These are phyloP conservation scores for Alopecurus myosuroides DNA, from an alignment of 176 grass and related monocot species.

Conservation along the genomic window DNA sequence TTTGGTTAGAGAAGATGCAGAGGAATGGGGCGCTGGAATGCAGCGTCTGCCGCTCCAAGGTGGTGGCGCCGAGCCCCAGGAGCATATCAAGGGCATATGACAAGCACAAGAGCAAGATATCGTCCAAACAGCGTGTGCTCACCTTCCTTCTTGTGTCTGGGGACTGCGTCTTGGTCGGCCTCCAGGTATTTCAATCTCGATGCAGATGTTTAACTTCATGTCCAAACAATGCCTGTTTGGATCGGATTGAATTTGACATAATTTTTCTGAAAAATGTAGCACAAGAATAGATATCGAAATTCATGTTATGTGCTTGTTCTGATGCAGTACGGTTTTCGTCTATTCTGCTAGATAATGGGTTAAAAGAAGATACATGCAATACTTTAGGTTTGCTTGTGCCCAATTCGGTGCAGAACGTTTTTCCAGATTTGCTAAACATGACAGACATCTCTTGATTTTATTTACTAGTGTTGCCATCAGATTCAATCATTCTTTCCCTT, in stretches of 20 bases:
- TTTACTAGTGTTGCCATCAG: neutral
- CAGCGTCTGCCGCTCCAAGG: constrained; percentile 71
- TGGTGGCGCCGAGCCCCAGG: constrained; percentile 62
- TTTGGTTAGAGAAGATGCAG: constrained; percentile 51
- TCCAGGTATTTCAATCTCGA: constrained; percentile 55
- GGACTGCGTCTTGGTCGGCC: constrained; percentile 85
- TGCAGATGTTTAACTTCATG: neutral
- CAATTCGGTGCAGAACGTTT: neutral
- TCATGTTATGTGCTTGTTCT: neutral
- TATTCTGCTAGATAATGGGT: neutral
- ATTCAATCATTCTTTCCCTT: neutral
- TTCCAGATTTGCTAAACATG: neutral
- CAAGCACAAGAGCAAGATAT: constrained; percentile 82
- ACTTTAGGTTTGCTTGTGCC: neutral
- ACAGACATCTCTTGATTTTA: neutral
- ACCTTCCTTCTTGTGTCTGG: constrained; percentile 73
- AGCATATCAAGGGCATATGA: constrained; percentile 83
- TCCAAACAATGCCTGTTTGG: neutral
- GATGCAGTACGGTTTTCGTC: neutral
- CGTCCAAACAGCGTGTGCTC: constrained; percentile 63
- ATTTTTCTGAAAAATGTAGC: neutral
- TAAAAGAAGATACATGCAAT: neutral
- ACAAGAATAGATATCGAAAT: neutral
- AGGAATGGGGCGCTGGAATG: constrained; percentile 81
- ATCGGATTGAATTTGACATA: neutral